Evolutionary conservation across 768 basidiomycete genomes (phyloP).

Genomic region (Saitozyma podzolica): DNA sequence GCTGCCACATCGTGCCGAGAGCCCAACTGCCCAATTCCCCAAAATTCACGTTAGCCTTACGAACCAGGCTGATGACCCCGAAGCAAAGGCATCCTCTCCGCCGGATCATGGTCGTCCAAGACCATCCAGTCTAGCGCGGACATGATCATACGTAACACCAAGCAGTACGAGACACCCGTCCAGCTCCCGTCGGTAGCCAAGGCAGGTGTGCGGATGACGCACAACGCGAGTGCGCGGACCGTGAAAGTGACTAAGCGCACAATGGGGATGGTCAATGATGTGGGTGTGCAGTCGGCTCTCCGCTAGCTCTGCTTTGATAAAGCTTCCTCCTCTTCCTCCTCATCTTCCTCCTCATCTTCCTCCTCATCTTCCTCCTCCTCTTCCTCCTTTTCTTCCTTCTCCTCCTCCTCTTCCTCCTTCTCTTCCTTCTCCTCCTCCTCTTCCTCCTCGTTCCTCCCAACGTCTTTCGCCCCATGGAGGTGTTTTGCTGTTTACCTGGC

Average conservation of each 20-base stretch:
- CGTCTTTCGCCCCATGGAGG: too few species aligned
- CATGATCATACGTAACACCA: conserved; percentile 64
- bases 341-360: too few species aligned
- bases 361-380: too few species aligned
- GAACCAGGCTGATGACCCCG: conserved; percentile 4
- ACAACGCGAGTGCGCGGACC: conserved; percentile 66
- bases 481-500: too few species aligned
- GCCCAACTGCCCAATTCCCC: background rate
- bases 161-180: conserved; percentile 60
- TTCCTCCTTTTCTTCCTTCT: too few species aligned
- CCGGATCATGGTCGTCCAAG: conserved; percentile 65
- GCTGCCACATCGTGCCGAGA: too few species aligned
- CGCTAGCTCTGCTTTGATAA: background rate
- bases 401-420: too few species aligned
- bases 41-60: background rate
- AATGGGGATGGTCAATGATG: conserved; percentile 61
- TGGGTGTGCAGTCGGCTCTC: conserved; percentile 30
- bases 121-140: conserved; percentile 66
- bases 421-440: too few species aligned
- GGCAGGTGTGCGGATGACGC: conserved; percentile 63
- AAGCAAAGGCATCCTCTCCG: conserved; percentile 68
- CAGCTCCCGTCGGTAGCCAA: conserved; percentile 66
- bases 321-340: too few species aligned
- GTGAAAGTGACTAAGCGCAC: conserved; percentile 68
- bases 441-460: too few species aligned